Percentiles rank a stretch among this genome's conserved stretches.
Conservation (phyloP, 2,329 filamentous ascomycete genomes). For the Stagonosporopsis tanaceti region DNA sequence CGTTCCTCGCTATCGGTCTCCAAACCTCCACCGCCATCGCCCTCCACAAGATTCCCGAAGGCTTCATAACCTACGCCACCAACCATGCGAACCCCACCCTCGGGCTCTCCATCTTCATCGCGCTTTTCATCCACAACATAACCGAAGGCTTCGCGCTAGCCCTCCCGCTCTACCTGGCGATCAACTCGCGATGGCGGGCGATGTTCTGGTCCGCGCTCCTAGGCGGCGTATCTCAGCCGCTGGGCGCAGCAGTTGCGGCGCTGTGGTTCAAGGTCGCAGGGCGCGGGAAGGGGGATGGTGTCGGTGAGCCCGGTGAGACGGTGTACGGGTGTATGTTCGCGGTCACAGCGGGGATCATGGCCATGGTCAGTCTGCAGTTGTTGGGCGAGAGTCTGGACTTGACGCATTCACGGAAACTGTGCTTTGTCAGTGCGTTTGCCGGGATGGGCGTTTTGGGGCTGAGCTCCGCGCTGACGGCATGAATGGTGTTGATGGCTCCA, state of each 20-base stretch:
- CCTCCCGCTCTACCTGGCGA: slow-evolving; percentile 88
- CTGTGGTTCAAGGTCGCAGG: slow-evolving; percentile 82
- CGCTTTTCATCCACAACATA: slow-evolving; percentile 97
- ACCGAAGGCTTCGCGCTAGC: slow-evolving; percentile 96
- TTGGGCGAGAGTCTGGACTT: slow-evolving; percentile 86
- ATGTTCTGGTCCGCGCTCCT: slow-evolving; percentile 85
- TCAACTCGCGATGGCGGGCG: slow-evolving; percentile 79
- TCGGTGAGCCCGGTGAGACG: slow-evolving; percentile 60
- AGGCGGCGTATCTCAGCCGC: slow-evolving; percentile 85
- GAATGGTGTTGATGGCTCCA: neutral
- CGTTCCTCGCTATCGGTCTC: slow-evolving; percentile 92
- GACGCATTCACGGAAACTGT: slow-evolving; percentile 79
- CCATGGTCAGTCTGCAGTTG: slow-evolving; percentile 86
- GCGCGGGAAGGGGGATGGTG: slow-evolving; percentile 53
- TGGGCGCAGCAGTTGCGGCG: slow-evolving; percentile 84
- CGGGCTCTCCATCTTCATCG: slow-evolving; percentile 91
- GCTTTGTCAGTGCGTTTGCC: slow-evolving; percentile 80
- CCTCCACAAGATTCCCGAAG: slow-evolving; percentile 91
- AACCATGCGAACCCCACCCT: slow-evolving; percentile 93
- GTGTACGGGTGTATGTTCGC: slow-evolving; percentile 86
- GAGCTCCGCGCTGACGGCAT: slow-evolving; percentile 84
- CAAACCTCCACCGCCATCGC: slow-evolving; percentile 96
- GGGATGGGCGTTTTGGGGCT: slow-evolving; percentile 89
- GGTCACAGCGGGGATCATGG: slow-evolving; percentile 91
- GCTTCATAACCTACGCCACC: slow-evolving; percentile 90